phyloP scores from a whole-genome alignment of 768 basidiomycete genomes.

The Rhodotorula kratochvilovae region DNA sequence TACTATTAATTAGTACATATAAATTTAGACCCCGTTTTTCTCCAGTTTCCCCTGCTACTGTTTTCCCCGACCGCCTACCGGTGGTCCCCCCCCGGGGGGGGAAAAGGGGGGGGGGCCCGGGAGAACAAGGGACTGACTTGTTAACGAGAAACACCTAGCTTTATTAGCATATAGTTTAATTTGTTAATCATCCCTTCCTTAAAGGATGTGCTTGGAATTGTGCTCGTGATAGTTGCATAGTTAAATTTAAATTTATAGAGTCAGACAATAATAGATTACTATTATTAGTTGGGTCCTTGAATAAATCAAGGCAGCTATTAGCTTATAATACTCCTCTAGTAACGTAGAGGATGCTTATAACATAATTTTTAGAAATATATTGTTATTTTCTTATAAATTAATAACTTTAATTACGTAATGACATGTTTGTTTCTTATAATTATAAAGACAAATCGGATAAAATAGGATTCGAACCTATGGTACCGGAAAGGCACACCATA shows the following conservation, averaged over 20 bases:
- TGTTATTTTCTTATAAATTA: neutral
- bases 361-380: too few species aligned
- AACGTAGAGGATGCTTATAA: too few species aligned
- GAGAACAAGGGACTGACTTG: too few species aligned
- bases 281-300: slow-evolving; percentile 8
- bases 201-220: slow-evolving; percentile 34
- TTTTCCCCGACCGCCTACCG: too few species aligned
- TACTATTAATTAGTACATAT: too few species aligned
- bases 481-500: slow-evolving; percentile 36
- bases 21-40: too few species aligned
- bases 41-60: too few species aligned
- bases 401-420: neutral
- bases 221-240: slow-evolving; percentile 24
- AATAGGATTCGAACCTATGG: slow-evolving; percentile 38
- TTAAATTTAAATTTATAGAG: slow-evolving; percentile 8
- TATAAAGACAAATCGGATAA: slow-evolving; percentile 30
- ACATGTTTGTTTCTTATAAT: neutral
- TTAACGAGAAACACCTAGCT: too few species aligned
- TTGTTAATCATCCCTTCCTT: too few species aligned
- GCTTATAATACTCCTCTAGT: slow-evolving; percentile 1
- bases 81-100: too few species aligned
- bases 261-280: slow-evolving; percentile 18
- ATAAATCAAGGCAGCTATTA: neutral
- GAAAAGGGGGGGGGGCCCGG: too few species aligned
- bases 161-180: too few species aligned